Conservation (phyloP, 2,329 filamentous ascomycete species). For the Exophiala bonariae region DNA sequence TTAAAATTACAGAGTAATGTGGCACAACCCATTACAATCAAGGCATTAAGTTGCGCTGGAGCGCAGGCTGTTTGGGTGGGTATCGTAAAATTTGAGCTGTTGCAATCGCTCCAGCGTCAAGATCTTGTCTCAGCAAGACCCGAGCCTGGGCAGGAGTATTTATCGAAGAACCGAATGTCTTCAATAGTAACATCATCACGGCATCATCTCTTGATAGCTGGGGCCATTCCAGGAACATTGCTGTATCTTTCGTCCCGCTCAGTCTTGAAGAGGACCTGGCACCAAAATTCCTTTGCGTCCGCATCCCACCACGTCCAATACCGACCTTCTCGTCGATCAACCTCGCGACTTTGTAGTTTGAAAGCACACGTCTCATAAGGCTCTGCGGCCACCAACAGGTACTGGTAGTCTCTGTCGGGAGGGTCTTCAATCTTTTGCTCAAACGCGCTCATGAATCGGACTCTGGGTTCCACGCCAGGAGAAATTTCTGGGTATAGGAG, state of each 20-base stretch:
- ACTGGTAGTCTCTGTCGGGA: slow-evolving; percentile 91
- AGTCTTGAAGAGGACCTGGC: slow-evolving; percentile 97
- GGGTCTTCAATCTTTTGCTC: slow-evolving; percentile 92
- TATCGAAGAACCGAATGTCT: no score
- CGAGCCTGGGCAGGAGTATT: no score
- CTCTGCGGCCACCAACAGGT: slow-evolving; percentile 90
- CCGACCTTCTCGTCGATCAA: slow-evolving; percentile 82
- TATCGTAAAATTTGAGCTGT: no score
- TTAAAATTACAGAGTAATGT: no score
- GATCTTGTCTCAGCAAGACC: no score
- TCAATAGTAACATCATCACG: no score
- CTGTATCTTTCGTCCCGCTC: slow-evolving; percentile 89
- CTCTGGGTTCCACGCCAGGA: slow-evolving; percentile 71
- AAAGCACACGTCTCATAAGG: slow-evolving; percentile 98
- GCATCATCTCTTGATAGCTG: slow-evolving; percentile 29
- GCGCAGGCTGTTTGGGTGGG: no score
- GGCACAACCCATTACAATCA: no score
- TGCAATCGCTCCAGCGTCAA: no score
- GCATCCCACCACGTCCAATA: slow-evolving; percentile 96
- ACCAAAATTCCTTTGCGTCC: slow-evolving; percentile 95
- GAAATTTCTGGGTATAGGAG: slow-evolving; percentile 91
- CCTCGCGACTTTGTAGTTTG: slow-evolving; percentile 89
- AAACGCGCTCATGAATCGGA: slow-evolving; percentile 97
- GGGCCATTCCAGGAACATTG: slow-evolving; percentile 65
- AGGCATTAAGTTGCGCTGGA: no score